phyloP scores from a whole-genome alignment of 1,284 basidiomycete species.

The Trichosporon asahii region DNA sequence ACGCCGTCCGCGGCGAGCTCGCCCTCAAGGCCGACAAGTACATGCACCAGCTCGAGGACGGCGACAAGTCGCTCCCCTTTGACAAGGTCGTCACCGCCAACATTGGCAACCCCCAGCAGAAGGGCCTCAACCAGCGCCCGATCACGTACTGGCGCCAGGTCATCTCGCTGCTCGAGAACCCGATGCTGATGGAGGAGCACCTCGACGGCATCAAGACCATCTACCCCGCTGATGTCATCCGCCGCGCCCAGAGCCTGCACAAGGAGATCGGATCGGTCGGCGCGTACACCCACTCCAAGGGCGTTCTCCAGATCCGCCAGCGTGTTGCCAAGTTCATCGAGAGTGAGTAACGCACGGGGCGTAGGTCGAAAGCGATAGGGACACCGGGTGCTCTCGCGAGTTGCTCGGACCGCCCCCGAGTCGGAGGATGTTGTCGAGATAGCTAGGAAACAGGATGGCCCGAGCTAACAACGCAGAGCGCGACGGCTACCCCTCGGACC shows the following conservation, averaged over 20 bases:
- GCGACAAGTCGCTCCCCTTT: constrained; percentile 66
- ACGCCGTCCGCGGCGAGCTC: constrained; percentile 95
- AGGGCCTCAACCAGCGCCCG: constrained; percentile 85
- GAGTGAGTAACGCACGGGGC: constrained; percentile 55
- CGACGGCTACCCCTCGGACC: constrained; percentile 79
- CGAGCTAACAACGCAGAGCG: constrained; percentile 60
- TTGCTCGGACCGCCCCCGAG: background rate
- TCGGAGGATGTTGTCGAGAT: background rate
- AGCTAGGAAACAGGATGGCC: background rate
- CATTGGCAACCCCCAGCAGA: constrained; percentile 97
- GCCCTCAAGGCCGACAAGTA: constrained; percentile 89
- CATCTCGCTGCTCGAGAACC: constrained; percentile 79
- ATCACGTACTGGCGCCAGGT: constrained; percentile 87
- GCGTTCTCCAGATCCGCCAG: constrained; percentile 81
- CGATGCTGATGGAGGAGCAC: constrained; percentile 74
- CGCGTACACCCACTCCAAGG: constrained; percentile 95
- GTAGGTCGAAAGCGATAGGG: background rate
- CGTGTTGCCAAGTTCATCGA: constrained; percentile 87
- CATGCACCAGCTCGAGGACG: constrained; percentile 63
- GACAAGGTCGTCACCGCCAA: constrained; percentile 88
- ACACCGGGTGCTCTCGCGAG: background rate
- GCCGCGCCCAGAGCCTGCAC: constrained; percentile 73
- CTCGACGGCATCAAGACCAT: constrained; percentile 57
- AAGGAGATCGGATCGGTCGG: constrained; percentile 90
- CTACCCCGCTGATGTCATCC: constrained; percentile 83